phyloP scores from a whole-genome alignment of 495 filamentous ascomycete genomes.

The Penicillium atrosanguineum region DNA sequence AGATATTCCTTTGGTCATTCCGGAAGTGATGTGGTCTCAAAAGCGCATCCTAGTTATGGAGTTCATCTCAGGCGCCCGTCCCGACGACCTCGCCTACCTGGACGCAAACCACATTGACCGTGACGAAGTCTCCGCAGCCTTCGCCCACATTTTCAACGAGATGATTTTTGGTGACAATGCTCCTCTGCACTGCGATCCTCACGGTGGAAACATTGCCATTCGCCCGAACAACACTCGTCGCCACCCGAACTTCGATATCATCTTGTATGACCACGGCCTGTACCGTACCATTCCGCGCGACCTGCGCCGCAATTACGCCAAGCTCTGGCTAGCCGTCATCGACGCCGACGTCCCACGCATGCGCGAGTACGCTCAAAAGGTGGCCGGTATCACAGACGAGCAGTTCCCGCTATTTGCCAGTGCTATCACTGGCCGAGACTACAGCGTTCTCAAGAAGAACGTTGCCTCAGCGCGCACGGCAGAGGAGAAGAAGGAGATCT shows the following conservation, averaged over 20 bases:
- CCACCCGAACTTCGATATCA: conserved; percentile 87
- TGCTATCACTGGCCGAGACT: conserved; percentile 95
- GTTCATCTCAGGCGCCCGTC: conserved; percentile 78
- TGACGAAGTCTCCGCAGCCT: conserved; percentile 91
- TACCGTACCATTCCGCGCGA: conserved; percentile 86
- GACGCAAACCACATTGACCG: conserved; percentile 85
- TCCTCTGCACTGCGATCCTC: conserved; percentile 94
- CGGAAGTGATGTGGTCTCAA: conserved; percentile 85
- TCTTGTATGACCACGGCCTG: conserved; percentile 96
- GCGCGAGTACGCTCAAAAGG: conserved; percentile 83
- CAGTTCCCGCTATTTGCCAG: conserved; percentile 95
- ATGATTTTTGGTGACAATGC: conserved; percentile 96
- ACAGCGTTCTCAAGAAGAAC: conserved; percentile 60
- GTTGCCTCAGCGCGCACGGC: conserved; percentile 63
- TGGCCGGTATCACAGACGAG: conserved; percentile 85
- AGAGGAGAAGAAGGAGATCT: conserved; percentile 78
- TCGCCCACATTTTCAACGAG: conserved; percentile 95
- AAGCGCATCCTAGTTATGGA: conserved; percentile 95
- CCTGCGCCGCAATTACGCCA: conserved; percentile 84
- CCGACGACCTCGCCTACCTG: conserved; percentile 84
- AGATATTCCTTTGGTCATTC: conserved; percentile 78
- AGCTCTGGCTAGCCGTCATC: conserved; percentile 95
- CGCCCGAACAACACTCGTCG: conserved; percentile 61
- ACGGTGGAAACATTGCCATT: conserved; percentile 96
- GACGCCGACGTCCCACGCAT: conserved; percentile 79